Conservation (phyloP, 768 basidiomycete species). For the Mycena polygramma region DNA sequence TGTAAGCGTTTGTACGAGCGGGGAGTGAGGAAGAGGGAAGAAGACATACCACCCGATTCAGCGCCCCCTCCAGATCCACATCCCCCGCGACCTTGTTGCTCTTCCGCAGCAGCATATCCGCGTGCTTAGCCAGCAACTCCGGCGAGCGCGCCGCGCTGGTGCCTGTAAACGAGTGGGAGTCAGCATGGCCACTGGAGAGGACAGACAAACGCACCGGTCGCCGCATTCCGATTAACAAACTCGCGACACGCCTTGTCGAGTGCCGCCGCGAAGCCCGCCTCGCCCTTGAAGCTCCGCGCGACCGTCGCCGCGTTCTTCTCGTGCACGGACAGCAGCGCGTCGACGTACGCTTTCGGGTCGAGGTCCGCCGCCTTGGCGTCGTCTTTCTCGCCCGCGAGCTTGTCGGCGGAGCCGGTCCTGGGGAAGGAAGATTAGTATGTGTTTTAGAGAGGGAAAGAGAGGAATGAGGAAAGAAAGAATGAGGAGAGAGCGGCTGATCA, state of each 20-base stretch:
- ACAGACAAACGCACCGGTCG: constrained; percentile 73
- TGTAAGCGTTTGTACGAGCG: too few species aligned
- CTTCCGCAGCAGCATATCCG: constrained; percentile 92
- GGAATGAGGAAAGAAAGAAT: too few species aligned
- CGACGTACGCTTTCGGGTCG: constrained; percentile 95
- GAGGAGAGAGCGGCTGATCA: too few species aligned
- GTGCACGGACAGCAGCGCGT: constrained; percentile 93
- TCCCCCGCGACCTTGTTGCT: constrained; percentile 96
- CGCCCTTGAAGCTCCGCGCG: constrained; percentile 88
- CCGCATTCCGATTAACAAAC: constrained; percentile 94
- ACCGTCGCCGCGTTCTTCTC: constrained; percentile 93
- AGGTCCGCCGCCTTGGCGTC: constrained; percentile 69
- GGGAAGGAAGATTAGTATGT: too few species aligned
- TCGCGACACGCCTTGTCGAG: constrained; percentile 96
- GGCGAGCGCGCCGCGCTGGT: constrained; percentile 78
- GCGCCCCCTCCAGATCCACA: constrained; percentile 87
- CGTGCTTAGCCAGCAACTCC: constrained; percentile 92
- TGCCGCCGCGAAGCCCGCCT: constrained; percentile 93
- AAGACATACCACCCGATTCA: constrained; percentile 86
- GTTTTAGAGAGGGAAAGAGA: too few species aligned
- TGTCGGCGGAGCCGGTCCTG: not conserved
- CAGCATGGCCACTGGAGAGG: too few species aligned
- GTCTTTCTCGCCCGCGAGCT: constrained; percentile 48
- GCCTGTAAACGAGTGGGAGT: constrained; percentile 5
- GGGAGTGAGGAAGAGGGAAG: not conserved